A percentile compares a stretch with the other conserved stretches of the same genome.
Conservation (phyloP, 345 rosid species). For the Turnera subulata region DNA sequence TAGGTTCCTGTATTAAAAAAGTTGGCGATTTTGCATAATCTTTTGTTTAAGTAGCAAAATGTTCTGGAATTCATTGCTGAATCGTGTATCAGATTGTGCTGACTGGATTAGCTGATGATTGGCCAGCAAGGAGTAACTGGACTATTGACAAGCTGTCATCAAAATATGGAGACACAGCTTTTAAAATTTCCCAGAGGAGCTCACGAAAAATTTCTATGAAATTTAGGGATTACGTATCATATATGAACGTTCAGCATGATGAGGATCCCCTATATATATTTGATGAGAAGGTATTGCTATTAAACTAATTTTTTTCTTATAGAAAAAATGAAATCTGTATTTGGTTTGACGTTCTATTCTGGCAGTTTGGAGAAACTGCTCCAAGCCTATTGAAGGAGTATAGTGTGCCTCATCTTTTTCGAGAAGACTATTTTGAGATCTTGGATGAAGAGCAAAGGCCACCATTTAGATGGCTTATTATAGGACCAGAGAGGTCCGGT, state of each 20-base stretch:
- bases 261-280: slow-evolving; percentile 96
- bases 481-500: slow-evolving; percentile 98
- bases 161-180: slow-evolving; percentile 60
- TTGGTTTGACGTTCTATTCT: slow-evolving; percentile 7
- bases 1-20: too few species aligned
- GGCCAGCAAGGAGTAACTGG: slow-evolving; percentile 92
- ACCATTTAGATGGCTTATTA: slow-evolving; percentile 84
- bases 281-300: slow-evolving; percentile 64
- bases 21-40: too few species aligned
- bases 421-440: slow-evolving; percentile 83
- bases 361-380: slow-evolving; percentile 86
- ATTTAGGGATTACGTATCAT: slow-evolving; percentile 75
- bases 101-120: slow-evolving; percentile 67
- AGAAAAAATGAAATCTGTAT: slow-evolving; percentile 1
- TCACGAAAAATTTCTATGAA: slow-evolving; percentile 57
- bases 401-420: slow-evolving; percentile 73
- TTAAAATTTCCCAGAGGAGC: slow-evolving; percentile 87
- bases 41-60: background rate
- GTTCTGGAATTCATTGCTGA: slow-evolving; percentile 6
- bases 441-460: slow-evolving; percentile 73
- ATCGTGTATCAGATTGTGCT: slow-evolving; percentile 58
- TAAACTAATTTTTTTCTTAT: slow-evolving; percentile 1
- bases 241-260: slow-evolving; percentile 73
- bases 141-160: slow-evolving; percentile 57
- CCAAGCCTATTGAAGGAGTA: slow-evolving; percentile 77